Conservation (phyloP, 2,329 filamentous ascomycete genomes). For the Zymoseptoria tritici region DNA sequence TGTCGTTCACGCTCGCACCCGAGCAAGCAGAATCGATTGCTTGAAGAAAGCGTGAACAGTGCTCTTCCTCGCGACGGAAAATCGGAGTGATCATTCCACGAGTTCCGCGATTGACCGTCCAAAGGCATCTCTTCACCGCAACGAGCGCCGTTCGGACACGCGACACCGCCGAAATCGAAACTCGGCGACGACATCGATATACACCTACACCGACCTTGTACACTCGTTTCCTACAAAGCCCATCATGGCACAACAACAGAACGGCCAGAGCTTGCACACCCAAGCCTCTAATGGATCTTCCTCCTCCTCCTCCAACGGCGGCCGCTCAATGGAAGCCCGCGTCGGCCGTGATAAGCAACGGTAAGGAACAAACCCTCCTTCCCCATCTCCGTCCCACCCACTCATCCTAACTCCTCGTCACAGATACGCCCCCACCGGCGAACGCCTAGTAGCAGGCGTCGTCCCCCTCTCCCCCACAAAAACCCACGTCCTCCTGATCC, state of each 20-base stretch:
- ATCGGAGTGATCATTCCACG: neutral
- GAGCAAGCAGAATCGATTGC: neutral
- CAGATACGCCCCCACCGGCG: conserved; percentile 80
- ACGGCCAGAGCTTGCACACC: conserved; percentile 25
- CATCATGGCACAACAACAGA: conserved; percentile 38
- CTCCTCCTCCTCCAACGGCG: neutral
- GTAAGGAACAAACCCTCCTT: conserved; percentile 12
- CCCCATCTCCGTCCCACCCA: no score
- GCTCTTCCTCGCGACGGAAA: neutral
- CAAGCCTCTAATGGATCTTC: neutral
- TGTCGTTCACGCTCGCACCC: neutral
- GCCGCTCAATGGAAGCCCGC: conserved; percentile 53
- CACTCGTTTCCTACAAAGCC: conserved; percentile 13
- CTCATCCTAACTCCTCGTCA: neutral
- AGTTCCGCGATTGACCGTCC: neutral
- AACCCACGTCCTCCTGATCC: conserved; percentile 82
- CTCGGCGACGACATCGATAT: neutral
- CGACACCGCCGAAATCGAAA: neutral
- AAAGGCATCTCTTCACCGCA: neutral
- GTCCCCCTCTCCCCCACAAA: conserved; percentile 84
- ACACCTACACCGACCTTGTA: conserved; percentile 10
- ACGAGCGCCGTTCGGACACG: neutral
- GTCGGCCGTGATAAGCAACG: conserved; percentile 72
- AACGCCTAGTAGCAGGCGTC: conserved; percentile 89
- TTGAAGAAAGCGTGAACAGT: neutral